A percentile compares a stretch with the other conserved stretches of the same genome.
These are phyloP conservation scores for Yarrowia sp. DNA, from an alignment of 805 yeast species.

Conservation along the genomic window DNA sequence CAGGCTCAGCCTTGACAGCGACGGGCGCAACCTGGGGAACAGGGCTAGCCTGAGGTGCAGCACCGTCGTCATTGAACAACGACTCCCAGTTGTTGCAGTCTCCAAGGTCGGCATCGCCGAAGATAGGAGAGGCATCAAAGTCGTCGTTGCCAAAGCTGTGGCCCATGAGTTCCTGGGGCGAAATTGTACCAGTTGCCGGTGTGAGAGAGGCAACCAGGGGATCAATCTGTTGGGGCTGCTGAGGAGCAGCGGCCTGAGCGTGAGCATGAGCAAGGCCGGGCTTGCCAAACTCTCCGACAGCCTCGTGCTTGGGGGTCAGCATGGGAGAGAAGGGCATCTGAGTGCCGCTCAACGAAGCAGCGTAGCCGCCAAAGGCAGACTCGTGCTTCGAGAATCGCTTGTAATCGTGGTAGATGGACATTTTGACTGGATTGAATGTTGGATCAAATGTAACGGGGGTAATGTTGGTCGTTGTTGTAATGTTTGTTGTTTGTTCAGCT, in stretches of 20 bases:
- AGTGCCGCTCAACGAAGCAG: slow-evolving; percentile 10
- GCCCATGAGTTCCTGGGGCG: slow-evolving; percentile 25
- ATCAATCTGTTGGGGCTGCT: slow-evolving; percentile 19
- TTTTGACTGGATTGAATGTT: slow-evolving; percentile 9
- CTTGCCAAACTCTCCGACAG: slow-evolving; percentile 18
- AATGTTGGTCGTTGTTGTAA: slow-evolving; percentile 12
- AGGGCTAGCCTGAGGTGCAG: slow-evolving; percentile 4
- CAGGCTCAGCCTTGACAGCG: slow-evolving; percentile 17
- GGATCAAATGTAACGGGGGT: slow-evolving; percentile 6
- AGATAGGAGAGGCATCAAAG: slow-evolving; percentile 36
- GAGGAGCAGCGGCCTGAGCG: neutral
- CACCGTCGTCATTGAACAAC: slow-evolving; percentile 34
- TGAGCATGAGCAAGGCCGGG: neutral
- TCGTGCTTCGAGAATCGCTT: slow-evolving; percentile 31
- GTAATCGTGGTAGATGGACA: slow-evolving; percentile 20
- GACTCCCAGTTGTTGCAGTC: slow-evolving; percentile 37
- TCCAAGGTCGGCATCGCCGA: slow-evolving; percentile 34
- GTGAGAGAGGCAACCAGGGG: slow-evolving; percentile 26
- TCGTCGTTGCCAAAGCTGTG: slow-evolving; percentile 26
- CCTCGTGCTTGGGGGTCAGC: slow-evolving; percentile 26
- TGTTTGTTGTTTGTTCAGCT: neutral
- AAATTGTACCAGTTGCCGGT: slow-evolving; percentile 25
- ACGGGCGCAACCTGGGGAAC: neutral
- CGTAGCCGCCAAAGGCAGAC: slow-evolving; percentile 34
- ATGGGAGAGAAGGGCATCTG: slow-evolving; percentile 24